Conservation (phyloP, 208 protist genomes). For the Trypanosoma conorhini region DNA sequence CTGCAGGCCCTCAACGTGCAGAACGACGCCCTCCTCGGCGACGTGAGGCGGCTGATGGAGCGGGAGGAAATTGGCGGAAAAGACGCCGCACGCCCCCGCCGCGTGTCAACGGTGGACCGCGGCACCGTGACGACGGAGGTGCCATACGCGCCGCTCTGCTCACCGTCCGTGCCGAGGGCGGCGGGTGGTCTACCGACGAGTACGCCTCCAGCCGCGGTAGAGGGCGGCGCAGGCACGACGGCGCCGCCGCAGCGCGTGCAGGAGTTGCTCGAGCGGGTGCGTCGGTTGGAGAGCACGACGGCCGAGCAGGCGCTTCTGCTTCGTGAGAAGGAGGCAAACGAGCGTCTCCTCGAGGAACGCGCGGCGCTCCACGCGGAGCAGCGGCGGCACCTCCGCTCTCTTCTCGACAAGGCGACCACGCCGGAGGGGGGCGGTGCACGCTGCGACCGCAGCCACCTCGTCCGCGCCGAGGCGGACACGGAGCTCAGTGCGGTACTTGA, state of each 20-base stretch:
- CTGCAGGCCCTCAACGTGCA: conserved; percentile 29
- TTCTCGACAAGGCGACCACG: not conserved
- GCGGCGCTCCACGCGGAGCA: conserved; percentile 13
- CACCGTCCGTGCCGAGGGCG: not conserved
- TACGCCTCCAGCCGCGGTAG: not conserved
- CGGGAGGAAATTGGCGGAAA: not conserved
- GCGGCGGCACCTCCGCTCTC: not conserved
- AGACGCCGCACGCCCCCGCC: not conserved
- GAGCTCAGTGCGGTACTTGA: conserved; percentile 16
- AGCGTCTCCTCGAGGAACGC: conserved; percentile 15
- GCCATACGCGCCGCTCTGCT: not conserved
- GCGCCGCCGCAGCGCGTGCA: not conserved
- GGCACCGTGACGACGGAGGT: conserved; percentile 23
- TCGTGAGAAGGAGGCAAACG: conserved; percentile 12
- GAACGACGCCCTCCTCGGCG: conserved; percentile 28
- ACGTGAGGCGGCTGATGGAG: conserved; percentile 23
- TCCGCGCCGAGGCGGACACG: conserved; percentile 2
- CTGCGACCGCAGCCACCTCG: not conserved
- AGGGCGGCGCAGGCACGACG: not conserved
- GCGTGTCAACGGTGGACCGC: conserved; percentile 4
- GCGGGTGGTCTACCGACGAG: not conserved
- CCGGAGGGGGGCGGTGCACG: not conserved
- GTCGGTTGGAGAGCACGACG: not conserved
- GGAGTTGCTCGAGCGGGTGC: not conserved
- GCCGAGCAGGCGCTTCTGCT: not conserved